Base-by-base conservation (phyloP, 2,329 filamentous ascomycete species). In the Claviceps purpurea region DNA sequence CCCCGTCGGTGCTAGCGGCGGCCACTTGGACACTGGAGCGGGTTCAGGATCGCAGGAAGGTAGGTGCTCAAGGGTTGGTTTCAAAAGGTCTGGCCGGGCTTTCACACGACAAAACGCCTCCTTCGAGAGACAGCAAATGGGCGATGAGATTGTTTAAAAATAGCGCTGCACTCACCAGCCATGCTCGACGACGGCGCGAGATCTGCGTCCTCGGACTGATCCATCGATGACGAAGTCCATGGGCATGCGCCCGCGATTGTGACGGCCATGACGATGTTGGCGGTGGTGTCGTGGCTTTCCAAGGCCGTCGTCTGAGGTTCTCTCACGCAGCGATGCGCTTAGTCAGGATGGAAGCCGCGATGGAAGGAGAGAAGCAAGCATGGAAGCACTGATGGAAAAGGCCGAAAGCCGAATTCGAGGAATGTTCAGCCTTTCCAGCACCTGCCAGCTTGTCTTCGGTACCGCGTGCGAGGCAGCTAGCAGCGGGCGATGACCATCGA, bases 201-300 rank as follows among this genome's bases (percentile, higher is more conserved):
- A 49, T 22, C 49, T 6, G 14, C 18, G 11, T 50, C 46, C 14
- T 39, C 45, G 30, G 41, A 18, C 16, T 48, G 34, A n/a, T 37
- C 52, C 44, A 34, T 37, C 20, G 44, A 5, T 6, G 45, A 22
- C 30, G 30, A 22, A 13, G 47, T 44, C 50, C 52, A 50, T 18
- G 52, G 47, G 41, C 49, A 47, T 24, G 50, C 14, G 37, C 50
- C 49, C 2, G 46, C 46, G 37, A 49, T 20, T 18, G 53, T 50
- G 46, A 56, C 44, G 11, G 51, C 47, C 53, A 55, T 56, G 42
- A 41, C 49, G 42, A 41, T 44, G 49, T 24, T 22, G 39, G 11
- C 20, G 45, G n/a, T 11, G 40, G 3, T 18, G 41, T 22, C 14
- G 41, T 20, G 30, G 30, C 10, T 11, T 34, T 34, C 10, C 11